A percentile compares a stretch with the other conserved stretches of the same genome.
Evolutionary conservation across 352 stramenopile species (phyloP).

Genomic region (Phytophthora agathidicida): DNA sequence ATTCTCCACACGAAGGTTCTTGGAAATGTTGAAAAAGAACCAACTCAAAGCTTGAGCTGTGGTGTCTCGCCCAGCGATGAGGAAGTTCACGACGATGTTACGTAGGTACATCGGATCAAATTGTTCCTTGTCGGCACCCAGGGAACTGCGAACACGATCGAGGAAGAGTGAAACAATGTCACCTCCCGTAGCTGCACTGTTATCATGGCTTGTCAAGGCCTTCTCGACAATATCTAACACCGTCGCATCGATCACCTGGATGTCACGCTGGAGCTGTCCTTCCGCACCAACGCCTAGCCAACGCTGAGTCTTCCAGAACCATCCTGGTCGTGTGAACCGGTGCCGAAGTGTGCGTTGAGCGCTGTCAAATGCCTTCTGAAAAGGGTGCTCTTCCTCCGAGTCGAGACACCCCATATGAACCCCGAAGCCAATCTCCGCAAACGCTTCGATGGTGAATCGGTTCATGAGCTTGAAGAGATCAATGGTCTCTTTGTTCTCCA

Average conservation of each 20-base stretch:
- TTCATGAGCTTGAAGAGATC: conserved; percentile 54
- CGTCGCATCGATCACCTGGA: conserved; percentile 45
- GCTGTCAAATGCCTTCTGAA: conserved; percentile 60
- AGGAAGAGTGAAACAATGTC: conserved; percentile 39
- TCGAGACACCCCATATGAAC: conserved; percentile 46
- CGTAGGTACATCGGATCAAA: conserved; percentile 51
- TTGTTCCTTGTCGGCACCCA: conserved; percentile 17
- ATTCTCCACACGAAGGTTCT: conserved; percentile 48
- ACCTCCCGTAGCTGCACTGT: background rate
- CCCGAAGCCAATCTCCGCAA: conserved; percentile 76
- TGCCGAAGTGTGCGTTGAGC: conserved; percentile 37
- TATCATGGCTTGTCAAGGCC: conserved; percentile 33
- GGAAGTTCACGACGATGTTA: conserved; percentile 83
- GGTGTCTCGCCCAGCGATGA: conserved; percentile 81
- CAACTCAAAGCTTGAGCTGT: conserved; percentile 75
- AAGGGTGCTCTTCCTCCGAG: conserved; percentile 42
- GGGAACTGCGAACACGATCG: conserved; percentile 19
- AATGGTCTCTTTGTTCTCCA: conserved; percentile 8
- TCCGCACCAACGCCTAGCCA: conserved; percentile 42
- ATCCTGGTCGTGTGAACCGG: conserved; percentile 46
- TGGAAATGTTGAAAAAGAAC: conserved; percentile 64
- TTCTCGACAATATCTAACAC: conserved; percentile 46
- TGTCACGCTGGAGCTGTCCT: conserved; percentile 29
- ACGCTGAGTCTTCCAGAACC: conserved; percentile 53
- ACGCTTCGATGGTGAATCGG: conserved; percentile 69